phyloP scores from a whole-genome alignment of 208 protist genomes.

The Angomonas desouzai region DNA sequence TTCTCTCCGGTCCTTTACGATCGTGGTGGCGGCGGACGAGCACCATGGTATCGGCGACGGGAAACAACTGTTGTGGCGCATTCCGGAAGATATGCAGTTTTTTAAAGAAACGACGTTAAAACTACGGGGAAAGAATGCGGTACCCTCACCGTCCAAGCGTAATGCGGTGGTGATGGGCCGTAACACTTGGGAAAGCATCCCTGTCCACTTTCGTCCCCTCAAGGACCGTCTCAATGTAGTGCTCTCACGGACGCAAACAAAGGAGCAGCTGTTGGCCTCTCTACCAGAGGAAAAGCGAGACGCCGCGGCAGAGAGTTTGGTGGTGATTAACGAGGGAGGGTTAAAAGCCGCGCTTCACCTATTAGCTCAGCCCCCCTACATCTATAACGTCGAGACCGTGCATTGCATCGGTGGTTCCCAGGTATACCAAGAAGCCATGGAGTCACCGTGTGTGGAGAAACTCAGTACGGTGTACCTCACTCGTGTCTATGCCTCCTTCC shows the following conservation, averaged over 20 bases:
- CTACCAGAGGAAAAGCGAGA: slow-evolving; percentile 49
- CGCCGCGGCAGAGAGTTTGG: slow-evolving; percentile 23
- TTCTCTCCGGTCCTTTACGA: slow-evolving; percentile 53
- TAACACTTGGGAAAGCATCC: slow-evolving; percentile 96
- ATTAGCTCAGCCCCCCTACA: slow-evolving; percentile 54
- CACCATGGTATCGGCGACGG: slow-evolving; percentile 80
- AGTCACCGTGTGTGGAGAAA: slow-evolving; percentile 48
- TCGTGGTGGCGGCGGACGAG: slow-evolving; percentile 74
- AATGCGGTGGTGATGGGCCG: slow-evolving; percentile 97
- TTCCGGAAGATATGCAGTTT: slow-evolving; percentile 86
- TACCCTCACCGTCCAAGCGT: slow-evolving; percentile 26
- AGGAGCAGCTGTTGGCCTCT: slow-evolving; percentile 34
- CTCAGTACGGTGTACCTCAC: slow-evolving; percentile 77
- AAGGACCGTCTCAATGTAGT: slow-evolving; percentile 91
- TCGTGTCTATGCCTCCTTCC: slow-evolving; percentile 27
- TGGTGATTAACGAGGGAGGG: slow-evolving; percentile 59
- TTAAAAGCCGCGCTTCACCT: slow-evolving; percentile 45
- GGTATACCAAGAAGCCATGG: slow-evolving; percentile 80
- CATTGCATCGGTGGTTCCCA: slow-evolving; percentile 93
- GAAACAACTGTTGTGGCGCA: slow-evolving; percentile 73
- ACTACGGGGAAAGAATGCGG: slow-evolving; percentile 58
- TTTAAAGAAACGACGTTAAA: slow-evolving; percentile 82
- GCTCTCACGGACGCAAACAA: slow-evolving; percentile 48
- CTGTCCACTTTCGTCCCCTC: slow-evolving; percentile 85
- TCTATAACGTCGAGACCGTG: slow-evolving; percentile 68